A percentile compares a stretch with the other conserved stretches of the same genome.
Evolutionary conservation across 2,329 filamentous ascomycete genomes (phyloP).

Genomic region (Aphanocladium album): DNA sequence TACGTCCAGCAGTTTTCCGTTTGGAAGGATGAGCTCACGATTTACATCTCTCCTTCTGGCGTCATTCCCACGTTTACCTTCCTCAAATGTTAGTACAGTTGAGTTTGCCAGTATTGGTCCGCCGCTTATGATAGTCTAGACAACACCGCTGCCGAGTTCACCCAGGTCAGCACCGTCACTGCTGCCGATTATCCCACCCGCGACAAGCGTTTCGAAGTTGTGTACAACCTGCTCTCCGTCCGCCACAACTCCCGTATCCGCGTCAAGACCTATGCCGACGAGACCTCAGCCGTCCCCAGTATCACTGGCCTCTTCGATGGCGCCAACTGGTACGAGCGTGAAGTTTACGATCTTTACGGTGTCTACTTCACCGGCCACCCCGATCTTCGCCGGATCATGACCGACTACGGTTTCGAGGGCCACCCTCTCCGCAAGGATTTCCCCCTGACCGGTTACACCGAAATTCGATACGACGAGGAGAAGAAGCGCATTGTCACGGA

Average conservation of each 20-base stretch:
- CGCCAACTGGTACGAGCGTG: constrained; percentile 97
- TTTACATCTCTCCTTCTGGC: constrained; percentile 84
- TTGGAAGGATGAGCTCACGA: constrained; percentile 97
- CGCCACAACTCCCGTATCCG: constrained; percentile 95
- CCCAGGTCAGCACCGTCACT: constrained; percentile 86
- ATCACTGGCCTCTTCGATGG: constrained; percentile 84
- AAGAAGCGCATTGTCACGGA: constrained; percentile 99
- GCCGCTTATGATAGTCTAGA: constrained; percentile 40
- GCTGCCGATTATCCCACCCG: constrained; percentile 94
- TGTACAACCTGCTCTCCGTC: constrained; percentile 95
- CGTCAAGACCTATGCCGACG: constrained; percentile 98
- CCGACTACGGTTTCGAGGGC: constrained; percentile 97
- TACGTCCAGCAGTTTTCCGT: constrained; percentile 99
- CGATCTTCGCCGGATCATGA: constrained; percentile 96
- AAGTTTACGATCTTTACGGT: constrained; percentile 96
- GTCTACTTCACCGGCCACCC: constrained; percentile 96
- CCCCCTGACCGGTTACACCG: constrained; percentile 94
- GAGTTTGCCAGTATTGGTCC: not conserved
- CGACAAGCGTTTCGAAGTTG: constrained; percentile 93
- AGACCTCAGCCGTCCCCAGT: constrained; percentile 88
- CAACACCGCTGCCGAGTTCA: constrained; percentile 96
- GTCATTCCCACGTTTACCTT: constrained; percentile 91
- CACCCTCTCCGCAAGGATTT: constrained; percentile 98
- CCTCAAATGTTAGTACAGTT: constrained; percentile 63
- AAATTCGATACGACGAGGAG: constrained; percentile 97